Percentiles rank a stretch among this genome's conserved stretches.
phyloP scores from a whole-genome alignment of 73 alveolate species.

The Paramecium sexaurelia region DNA sequence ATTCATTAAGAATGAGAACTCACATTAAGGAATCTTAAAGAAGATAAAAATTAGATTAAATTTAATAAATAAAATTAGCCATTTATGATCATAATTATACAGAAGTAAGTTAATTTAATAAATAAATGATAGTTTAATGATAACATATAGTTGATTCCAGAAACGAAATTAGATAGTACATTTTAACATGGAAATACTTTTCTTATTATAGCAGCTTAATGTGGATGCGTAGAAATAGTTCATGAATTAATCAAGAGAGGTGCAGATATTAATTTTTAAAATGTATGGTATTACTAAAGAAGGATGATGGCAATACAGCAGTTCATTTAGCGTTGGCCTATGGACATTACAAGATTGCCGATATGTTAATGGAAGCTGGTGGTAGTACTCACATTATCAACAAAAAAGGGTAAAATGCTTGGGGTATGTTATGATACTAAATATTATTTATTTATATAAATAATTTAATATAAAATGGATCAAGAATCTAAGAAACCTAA shows the following conservation, averaged over 20 bases:
- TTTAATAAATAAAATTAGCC: background rate
- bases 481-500: background rate
- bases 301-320: constrained; percentile 70
- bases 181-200: constrained; percentile 29
- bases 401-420: constrained; percentile 5
- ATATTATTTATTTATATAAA: background rate
- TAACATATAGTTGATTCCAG: background rate
- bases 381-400: background rate
- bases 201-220: constrained; percentile 45
- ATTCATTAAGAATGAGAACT: constrained; percentile 51
- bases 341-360: constrained; percentile 63
- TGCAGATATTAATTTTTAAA: constrained; percentile 44
- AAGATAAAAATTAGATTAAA: constrained; percentile 14
- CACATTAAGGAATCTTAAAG: background rate
- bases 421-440: constrained; percentile 16
- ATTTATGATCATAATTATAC: constrained; percentile 26
- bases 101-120: background rate
- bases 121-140: background rate
- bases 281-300: constrained; percentile 32
- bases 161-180: background rate
- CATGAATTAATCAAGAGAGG: constrained; percentile 42
- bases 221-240: constrained; percentile 54
- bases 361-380: constrained; percentile 48
- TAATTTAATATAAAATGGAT: constrained; percentile 4
- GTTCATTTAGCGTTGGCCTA: constrained; percentile 66